Base-by-base conservation (phyloP, 2,329 filamentous ascomycete species). In the Neonectria neomacrospora region DNA sequence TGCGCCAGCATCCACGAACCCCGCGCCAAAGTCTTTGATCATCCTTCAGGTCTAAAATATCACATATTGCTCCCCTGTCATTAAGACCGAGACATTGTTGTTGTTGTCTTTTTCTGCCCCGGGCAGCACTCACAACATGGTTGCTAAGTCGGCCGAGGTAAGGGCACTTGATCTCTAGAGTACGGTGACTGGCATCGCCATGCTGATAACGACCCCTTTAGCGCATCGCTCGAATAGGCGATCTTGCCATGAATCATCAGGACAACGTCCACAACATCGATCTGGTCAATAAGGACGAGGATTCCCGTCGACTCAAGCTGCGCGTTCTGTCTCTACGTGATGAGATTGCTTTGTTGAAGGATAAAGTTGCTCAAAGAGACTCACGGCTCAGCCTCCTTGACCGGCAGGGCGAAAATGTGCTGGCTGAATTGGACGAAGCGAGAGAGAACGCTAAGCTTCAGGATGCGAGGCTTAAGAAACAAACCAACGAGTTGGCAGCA, bases 221-320 rank as follows among this genome's bases (percentile, higher is more conserved):
- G 85, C 81, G 80, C 61, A 74, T 77, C 60, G 77, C 81, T 62
- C 77, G 76, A 28, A 79, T 86, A 37, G 84, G 85, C 67, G 77
- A 83, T 23, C 84, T 94, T 56, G 92, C 96, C 75, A 80, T 91
- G 64, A 87, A 87, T 71, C 92, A 94, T 75, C 88, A 91, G 68
- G 84, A 85, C 63, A 86, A 85, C 67, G 79, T 86, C 58, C 88
- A 90, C 69, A 83, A 89, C 58, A 86, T 91, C 37, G 86, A 92
- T 56, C 81, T 90, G 11, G 83, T 96, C 58, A 81, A 88, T 68
- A 91, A 92, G 72, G 88, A 93, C 67, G 94, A 98, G 76, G 88
- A 90, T 63, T 83, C 87, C 41, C 89, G 94, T 51, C 86, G 89
- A 67, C 79, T 93, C 55, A 88, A 88, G 68, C 83, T 95, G 64